Base-by-base conservation (phyloP, 2,329 filamentous ascomycete species). In the Microcera coccophila region DNA sequence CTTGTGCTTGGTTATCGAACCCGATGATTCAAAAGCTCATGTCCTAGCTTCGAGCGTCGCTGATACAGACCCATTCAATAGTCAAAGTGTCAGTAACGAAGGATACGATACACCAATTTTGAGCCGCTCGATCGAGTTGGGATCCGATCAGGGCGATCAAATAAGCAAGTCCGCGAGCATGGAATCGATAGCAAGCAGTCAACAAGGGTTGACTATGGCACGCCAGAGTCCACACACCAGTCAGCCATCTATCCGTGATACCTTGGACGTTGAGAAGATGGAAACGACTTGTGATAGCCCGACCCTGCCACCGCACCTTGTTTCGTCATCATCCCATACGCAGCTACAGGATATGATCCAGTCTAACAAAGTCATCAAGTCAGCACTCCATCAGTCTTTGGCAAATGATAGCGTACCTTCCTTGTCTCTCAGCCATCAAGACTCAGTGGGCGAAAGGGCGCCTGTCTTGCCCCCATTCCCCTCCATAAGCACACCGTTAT, bases 331-430 rank as follows among this genome's bases (percentile, higher is more conserved):
- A 8, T 76, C 77, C 2, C 74, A 78, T 32, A 75, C 72, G 3
- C 77, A 79, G 19, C 62, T 82, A 9, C 78, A 80, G 49, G 79
- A 83, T 41, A 71, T 83, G 65, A 70, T 82, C 26, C 71, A 77
- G 42, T 76, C 78, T 3, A 81, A 82, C 58, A 81, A 76, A 54
- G 73, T 64, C 5, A 74, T 78, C 49, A 78, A 79, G 55, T 73
- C 75, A 3, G 72, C 73, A 18, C 57, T 83, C 5, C 70, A 78
- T 42, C 75, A 79, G 52, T 73, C 74, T 1, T 59, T 77, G 26
- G 67, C 73, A 2, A 81, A 81, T 50, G 79, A 82, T 40, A 82
- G 79, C 41, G 75, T 77, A 2, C 69, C 69, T 3, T 81, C 76
- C 8, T 68, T 75, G n/a, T 60, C 67, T 35, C 65, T 75, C 18